These are phyloP conservation scores for Dillenia suffruticosa DNA, from an alignment of 164 flowering plant genomes.

Conservation along the genomic window DNA sequence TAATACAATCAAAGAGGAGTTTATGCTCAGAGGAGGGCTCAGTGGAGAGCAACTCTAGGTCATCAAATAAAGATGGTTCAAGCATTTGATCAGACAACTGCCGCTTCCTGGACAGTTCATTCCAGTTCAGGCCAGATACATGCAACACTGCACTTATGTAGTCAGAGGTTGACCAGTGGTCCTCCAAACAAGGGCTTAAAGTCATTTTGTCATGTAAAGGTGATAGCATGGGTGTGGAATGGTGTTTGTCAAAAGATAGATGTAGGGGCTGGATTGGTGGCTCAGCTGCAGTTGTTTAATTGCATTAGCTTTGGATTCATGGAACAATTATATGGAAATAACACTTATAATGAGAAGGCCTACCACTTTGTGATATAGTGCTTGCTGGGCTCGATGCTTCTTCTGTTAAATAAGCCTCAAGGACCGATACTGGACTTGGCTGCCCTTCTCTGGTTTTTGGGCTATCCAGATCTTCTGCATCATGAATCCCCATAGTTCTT, in stretches of 20 bases:
- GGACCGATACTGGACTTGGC: slow-evolving; percentile 89
- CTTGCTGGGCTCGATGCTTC: slow-evolving; percentile 60
- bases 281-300: slow-evolving; percentile 33
- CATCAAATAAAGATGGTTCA: slow-evolving; percentile 46
- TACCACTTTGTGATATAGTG: slow-evolving; percentile 42
- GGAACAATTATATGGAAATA: neutral
- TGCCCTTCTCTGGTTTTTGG: slow-evolving; percentile 33
- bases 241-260: slow-evolving; percentile 57
- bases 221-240: slow-evolving; percentile 13
- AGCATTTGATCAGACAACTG: slow-evolving; percentile 48
- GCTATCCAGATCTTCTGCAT: slow-evolving; percentile 32
- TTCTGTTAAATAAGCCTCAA: slow-evolving; percentile 61
- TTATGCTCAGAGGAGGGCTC: slow-evolving; percentile 43
- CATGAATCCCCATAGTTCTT: slow-evolving; percentile 20
- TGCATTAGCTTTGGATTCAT: neutral
- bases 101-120: slow-evolving; percentile 39
- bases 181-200: slow-evolving; percentile 26
- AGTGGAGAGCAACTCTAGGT: slow-evolving; percentile 43
- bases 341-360: slow-evolving; percentile 8
- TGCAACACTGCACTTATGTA: slow-evolving; percentile 57
- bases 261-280: slow-evolving; percentile 45
- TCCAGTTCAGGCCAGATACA: slow-evolving; percentile 51
- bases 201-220: slow-evolving; percentile 15
- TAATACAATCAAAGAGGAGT: slow-evolving; percentile 69
- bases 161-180: slow-evolving; percentile 38